These are phyloP conservation scores for Trichophyton schoenleinii DNA, from an alignment of 2,329 filamentous ascomycete genomes.

Conservation along the genomic window DNA sequence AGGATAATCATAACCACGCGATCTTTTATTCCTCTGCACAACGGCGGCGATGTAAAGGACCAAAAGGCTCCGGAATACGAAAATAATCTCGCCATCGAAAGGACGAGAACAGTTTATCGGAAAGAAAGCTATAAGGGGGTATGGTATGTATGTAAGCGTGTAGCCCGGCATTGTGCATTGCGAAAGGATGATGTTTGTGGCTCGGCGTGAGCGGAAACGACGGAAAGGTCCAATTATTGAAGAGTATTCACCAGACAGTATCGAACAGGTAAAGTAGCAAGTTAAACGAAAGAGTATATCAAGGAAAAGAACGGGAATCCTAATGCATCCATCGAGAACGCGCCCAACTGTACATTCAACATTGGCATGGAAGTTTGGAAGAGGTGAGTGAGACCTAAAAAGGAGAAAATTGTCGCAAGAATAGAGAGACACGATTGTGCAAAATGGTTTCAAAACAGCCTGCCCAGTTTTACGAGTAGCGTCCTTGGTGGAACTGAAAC, in stretches of 20 bases:
- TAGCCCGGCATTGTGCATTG: background rate
- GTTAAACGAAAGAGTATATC: background rate
- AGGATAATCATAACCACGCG: background rate
- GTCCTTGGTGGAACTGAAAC: background rate
- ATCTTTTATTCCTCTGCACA: background rate
- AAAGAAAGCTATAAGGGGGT: background rate
- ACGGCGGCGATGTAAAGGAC: background rate
- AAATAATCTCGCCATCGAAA: background rate
- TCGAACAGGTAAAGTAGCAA: background rate
- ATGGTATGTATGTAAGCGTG: background rate
- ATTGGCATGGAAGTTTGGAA: background rate
- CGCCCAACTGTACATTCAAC: background rate
- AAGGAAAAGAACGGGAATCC: background rate
- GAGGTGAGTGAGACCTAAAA: background rate
- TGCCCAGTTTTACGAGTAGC: background rate
- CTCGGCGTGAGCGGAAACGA: background rate
- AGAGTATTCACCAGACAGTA: slow-evolving; percentile 1
- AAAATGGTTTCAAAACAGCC: background rate
- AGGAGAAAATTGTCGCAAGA: background rate
- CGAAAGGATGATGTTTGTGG: background rate
- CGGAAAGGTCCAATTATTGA: slow-evolving; percentile 2
- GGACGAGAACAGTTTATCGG: background rate
- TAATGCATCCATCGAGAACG: background rate
- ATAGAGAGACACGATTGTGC: background rate
- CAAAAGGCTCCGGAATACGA: background rate